Percentiles rank a stretch among this genome's conserved stretches.
These are phyloP conservation scores for Fusarium siculi DNA, from an alignment of 2,329 filamentous ascomycete genomes.

Conservation along the genomic window DNA sequence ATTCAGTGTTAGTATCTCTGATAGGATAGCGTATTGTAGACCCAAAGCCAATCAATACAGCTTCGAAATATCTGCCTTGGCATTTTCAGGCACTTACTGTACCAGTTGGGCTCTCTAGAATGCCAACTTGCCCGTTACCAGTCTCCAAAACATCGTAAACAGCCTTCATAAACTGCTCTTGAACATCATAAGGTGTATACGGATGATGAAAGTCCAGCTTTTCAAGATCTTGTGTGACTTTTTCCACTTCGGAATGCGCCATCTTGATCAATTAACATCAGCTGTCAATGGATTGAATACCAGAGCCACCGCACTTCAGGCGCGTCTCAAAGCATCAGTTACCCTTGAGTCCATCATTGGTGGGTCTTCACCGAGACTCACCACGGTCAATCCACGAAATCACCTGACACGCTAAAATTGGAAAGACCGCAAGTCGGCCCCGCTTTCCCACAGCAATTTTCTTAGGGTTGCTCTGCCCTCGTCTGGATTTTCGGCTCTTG, in stretches of 20 bases:
- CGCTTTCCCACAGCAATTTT: conserved; percentile 25
- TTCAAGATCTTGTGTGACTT: conserved; percentile 36
- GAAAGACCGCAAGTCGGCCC: not conserved
- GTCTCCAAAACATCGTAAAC: conserved; percentile 81
- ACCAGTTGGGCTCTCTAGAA: conserved; percentile 94
- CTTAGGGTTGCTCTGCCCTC: conserved; percentile 57
- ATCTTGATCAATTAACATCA: conserved; percentile 21
- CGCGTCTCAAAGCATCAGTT: conserved; percentile 24
- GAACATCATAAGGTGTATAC: conserved; percentile 87
- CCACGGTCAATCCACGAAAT: conserved; percentile 39
- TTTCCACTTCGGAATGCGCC: conserved; percentile 28
- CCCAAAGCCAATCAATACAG: no score
- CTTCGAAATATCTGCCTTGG: no score
- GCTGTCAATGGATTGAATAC: not conserved
- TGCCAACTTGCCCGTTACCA: conserved; percentile 79
- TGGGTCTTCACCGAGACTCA: conserved; percentile 34
- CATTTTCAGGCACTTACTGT: conserved; percentile 56
- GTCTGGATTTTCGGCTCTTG: conserved; percentile 51
- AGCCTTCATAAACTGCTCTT: conserved; percentile 86
- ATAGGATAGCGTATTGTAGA: not conserved
- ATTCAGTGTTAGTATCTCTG: conserved; percentile 9
- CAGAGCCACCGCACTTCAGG: conserved; percentile 4
- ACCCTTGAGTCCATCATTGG: conserved; percentile 23
- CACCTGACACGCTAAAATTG: conserved; percentile 45
- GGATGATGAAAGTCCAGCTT: conserved; percentile 82